These are phyloP conservation scores for Aspergillus novoparasiticus DNA, from an alignment of 2,329 filamentous ascomycete species.

Conservation along the genomic window DNA sequence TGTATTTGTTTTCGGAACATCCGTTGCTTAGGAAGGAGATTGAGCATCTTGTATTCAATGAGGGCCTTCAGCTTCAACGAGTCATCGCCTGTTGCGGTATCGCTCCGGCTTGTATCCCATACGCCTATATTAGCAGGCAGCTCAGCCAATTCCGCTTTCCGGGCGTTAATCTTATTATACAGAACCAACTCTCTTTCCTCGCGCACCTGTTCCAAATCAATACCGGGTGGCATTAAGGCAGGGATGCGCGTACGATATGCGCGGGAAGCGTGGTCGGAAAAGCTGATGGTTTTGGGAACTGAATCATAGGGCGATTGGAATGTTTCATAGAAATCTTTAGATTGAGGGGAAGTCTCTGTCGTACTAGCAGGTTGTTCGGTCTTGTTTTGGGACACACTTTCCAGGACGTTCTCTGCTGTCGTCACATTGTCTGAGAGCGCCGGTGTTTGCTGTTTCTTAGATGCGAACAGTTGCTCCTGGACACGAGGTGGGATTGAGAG, in stretches of 20 bases:
- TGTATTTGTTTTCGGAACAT: conserved; percentile 83
- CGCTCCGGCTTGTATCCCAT: conserved; percentile 75
- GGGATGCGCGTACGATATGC: conserved; percentile 79
- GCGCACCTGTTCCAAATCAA: conserved; percentile 82
- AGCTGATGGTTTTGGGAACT: conserved; percentile 66
- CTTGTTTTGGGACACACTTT: conserved; percentile 41
- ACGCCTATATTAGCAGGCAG: conserved; percentile 83
- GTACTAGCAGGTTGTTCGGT: conserved; percentile 33
- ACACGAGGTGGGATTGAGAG: conserved; percentile 75
- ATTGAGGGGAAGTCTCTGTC: conserved; percentile 26
- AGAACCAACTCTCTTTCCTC: conserved; percentile 86
- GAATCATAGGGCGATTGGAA: conserved; percentile 72
- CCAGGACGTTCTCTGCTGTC: conserved; percentile 38
- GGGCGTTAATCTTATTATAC: conserved; percentile 84
- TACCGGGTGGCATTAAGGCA: conserved; percentile 82
- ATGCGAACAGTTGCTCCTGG: conserved; percentile 80
- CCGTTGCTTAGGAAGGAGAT: conserved; percentile 84
- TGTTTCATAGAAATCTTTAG: conserved; percentile 63
- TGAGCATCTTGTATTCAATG: conserved; percentile 92
- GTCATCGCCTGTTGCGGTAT: conserved; percentile 73
- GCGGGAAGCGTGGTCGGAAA: conserved; percentile 75
- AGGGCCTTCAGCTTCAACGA: conserved; percentile 83
- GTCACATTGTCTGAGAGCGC: conserved; percentile 39
- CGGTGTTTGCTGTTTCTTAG: conserved; percentile 42
- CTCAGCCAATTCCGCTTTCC: conserved; percentile 80